These are phyloP conservation scores for Akanthomyces dipterigenus DNA, from an alignment of 2,329 filamentous ascomycete species.

Conservation along the genomic window DNA sequence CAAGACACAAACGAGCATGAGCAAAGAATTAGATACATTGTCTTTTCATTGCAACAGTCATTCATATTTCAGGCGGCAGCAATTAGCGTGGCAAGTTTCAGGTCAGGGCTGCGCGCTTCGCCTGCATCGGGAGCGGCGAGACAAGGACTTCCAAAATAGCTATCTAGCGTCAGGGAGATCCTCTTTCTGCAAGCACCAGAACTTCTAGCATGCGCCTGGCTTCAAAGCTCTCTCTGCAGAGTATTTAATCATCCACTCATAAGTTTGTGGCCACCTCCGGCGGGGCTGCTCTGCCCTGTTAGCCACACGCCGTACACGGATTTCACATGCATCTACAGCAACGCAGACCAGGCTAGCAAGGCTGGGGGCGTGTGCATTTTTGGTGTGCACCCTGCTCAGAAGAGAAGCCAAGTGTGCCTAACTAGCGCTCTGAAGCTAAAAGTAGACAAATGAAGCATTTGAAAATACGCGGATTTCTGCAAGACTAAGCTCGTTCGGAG, in stretches of 20 bases:
- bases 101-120: background rate
- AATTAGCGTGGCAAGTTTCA: background rate
- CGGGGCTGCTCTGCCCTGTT: background rate
- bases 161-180: background rate
- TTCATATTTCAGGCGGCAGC: background rate
- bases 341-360: background rate
- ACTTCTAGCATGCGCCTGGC: background rate
- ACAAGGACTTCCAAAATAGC: background rate
- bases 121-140: background rate
- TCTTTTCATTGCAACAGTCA: background rate
- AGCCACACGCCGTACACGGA: background rate
- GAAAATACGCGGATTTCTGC: background rate
- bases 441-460: background rate
- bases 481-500: background rate
- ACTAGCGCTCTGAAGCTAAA: background rate
- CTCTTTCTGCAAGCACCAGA: background rate
- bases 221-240: background rate
- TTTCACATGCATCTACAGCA: background rate
- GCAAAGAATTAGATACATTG: background rate
- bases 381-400: background rate
- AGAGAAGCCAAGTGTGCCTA: background rate
- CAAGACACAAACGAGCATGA: background rate
- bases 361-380: background rate
- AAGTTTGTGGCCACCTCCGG: background rate
- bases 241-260: background rate